Conservation (phyloP, 2,329 filamentous ascomycete species). For the Albophoma yamanashiensis region DNA sequence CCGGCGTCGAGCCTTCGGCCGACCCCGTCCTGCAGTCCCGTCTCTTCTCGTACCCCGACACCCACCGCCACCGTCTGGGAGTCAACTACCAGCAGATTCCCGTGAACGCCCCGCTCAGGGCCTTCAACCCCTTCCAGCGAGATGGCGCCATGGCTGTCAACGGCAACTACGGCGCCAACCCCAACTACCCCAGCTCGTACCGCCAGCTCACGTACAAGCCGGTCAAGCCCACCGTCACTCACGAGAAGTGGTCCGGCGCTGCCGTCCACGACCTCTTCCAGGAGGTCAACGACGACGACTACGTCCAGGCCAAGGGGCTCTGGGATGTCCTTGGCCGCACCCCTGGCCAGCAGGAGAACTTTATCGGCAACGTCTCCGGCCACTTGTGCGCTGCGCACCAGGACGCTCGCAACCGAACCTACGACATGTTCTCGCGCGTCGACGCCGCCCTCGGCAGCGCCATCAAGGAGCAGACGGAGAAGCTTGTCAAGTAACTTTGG, state of each 20-base stretch:
- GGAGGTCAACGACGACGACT: constrained; percentile 37
- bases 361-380: constrained; percentile 46
- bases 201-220: constrained; percentile 31
- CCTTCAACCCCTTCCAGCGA: constrained; percentile 60
- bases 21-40: constrained; percentile 53
- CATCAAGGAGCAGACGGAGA: constrained; percentile 43
- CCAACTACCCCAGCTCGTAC: constrained; percentile 45
- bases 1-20: constrained; percentile 50
- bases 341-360: constrained; percentile 49
- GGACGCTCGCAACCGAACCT: constrained; percentile 46
- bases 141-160: constrained; percentile 64
- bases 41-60: constrained; percentile 51
- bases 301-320: constrained; percentile 34
- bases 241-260: constrained; percentile 37
- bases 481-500: constrained; percentile 16
- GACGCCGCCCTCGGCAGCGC: constrained; percentile 39
- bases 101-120: constrained; percentile 44
- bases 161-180: constrained; percentile 49
- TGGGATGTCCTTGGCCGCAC: constrained; percentile 38
- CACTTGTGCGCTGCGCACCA: constrained; percentile 43
- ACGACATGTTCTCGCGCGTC: constrained; percentile 50
- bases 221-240: constrained; percentile 27
- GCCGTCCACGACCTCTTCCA: constrained; percentile 32
- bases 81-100: constrained; percentile 56
- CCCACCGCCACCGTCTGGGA: constrained; percentile 52